A percentile compares a stretch with the other conserved stretches of the same genome.
Conservation (phyloP, 306 rosid genomes). For the Senna siamea region DNA sequence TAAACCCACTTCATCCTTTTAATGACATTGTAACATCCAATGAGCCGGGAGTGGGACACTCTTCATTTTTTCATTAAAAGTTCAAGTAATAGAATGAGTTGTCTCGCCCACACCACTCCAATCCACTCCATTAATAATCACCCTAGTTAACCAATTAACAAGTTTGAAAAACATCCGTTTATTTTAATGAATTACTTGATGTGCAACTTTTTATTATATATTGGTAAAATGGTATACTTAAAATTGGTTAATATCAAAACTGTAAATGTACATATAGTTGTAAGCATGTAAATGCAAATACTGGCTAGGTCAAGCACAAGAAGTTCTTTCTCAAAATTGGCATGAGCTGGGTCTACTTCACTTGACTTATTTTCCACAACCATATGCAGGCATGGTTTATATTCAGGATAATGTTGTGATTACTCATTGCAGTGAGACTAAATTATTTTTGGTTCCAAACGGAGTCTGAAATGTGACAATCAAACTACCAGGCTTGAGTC, state of each 20-base stretch:
- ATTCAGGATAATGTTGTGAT: neutral
- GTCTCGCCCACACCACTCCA: too few relatives aligned
- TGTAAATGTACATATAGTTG: neutral
- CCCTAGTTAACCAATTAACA: neutral
- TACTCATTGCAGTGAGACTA: slow-evolving; percentile 5
- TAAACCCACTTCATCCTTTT: too few relatives aligned
- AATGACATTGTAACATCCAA: too few relatives aligned
- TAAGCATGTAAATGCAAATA: neutral
- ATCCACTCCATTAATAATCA: too few relatives aligned
- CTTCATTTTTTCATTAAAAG: too few relatives aligned
- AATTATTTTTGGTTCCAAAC: slow-evolving; percentile 15
- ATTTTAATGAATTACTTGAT: neutral
- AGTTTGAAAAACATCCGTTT: neutral
- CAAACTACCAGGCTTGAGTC: slow-evolving; percentile 24
- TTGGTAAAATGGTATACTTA: neutral
- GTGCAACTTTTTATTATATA: neutral
- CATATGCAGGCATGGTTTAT: neutral
- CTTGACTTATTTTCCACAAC: neutral
- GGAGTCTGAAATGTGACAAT: slow-evolving; percentile 25
- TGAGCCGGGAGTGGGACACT: too few relatives aligned
- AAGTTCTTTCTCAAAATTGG: slow-evolving; percentile 11
- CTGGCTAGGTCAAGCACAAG: slow-evolving; percentile 18
- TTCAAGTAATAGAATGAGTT: too few relatives aligned
- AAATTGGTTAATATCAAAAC: neutral
- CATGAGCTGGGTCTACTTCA: neutral